Conservation (phyloP, 2,329 filamentous ascomycete genomes). For the Phyllosticta citriasiana region DNA sequence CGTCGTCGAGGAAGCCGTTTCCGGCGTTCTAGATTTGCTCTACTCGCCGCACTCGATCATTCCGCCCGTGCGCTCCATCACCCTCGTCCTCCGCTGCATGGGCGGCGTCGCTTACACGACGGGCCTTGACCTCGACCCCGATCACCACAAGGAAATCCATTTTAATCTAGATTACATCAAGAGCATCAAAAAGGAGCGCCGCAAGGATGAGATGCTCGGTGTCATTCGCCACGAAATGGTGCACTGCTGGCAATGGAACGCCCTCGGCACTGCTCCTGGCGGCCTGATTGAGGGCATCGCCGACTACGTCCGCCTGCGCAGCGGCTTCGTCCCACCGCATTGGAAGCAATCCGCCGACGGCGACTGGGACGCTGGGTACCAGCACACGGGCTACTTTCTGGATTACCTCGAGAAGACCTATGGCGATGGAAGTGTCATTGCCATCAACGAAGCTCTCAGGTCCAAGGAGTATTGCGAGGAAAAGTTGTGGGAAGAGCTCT, state of each 20-base stretch:
- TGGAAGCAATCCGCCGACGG: conserved; percentile 55
- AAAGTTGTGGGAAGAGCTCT: conserved; percentile 56
- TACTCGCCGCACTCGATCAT: conserved; percentile 44
- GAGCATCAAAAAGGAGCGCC: conserved; percentile 23
- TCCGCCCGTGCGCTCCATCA: conserved; percentile 71
- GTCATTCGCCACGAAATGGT: conserved; percentile 89
- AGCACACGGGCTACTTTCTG: conserved; percentile 84
- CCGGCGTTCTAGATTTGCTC: conserved; percentile 60
- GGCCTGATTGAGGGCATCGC: conserved; percentile 86
- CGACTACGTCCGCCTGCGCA: conserved; percentile 78
- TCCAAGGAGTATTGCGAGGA: conserved; percentile 29
- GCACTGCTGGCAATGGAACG: conserved; percentile 85
- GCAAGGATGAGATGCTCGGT: conserved; percentile 59
- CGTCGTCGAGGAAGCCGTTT: conserved; percentile 53
- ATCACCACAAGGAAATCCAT: conserved; percentile 83
- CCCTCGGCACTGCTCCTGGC: conserved; percentile 43
- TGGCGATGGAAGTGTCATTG: conserved; percentile 40
- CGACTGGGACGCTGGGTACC: conserved; percentile 82
- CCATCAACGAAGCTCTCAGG: conserved; percentile 57
- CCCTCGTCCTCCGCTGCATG: conserved; percentile 70
- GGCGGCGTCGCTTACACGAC: conserved; percentile 83
- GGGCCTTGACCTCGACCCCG: conserved; percentile 63
- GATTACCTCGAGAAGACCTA: conserved; percentile 67
- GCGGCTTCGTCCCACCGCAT: conserved; percentile 66
- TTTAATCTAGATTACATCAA: conserved; percentile 68